phyloP scores from a whole-genome alignment of 805 yeast genomes.

The Cyberlindnera maritima region DNA sequence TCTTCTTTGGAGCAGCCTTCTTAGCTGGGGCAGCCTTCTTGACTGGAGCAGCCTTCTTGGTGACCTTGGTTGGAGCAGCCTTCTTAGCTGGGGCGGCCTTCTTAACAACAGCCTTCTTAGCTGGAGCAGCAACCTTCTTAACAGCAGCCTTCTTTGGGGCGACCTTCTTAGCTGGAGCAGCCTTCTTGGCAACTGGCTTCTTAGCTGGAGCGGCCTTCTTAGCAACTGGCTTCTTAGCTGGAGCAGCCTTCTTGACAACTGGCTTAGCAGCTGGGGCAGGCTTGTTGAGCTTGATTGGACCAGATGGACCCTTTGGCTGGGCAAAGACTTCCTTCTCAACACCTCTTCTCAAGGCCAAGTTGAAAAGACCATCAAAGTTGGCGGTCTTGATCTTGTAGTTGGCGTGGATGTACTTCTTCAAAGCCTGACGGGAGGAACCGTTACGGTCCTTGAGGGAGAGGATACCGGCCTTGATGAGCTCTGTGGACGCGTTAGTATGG shows the following conservation, averaged over 20 bases:
- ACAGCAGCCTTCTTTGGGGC: conserved; percentile 28
- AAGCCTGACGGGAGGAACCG: conserved; percentile 83
- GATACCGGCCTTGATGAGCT: conserved; percentile 53
- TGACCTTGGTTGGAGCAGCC: conserved; percentile 30
- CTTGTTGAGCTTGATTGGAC: conserved; percentile 65
- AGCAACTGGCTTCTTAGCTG: conserved; percentile 28
- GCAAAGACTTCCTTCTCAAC: conserved; percentile 71
- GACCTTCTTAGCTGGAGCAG: conserved; percentile 27
- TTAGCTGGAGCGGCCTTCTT: conserved; percentile 26
- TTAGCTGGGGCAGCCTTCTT: conserved; percentile 31
- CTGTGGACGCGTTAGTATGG: conserved; percentile 17
- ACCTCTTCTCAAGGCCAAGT: conserved; percentile 75
- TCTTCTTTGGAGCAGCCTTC: conserved; percentile 31
- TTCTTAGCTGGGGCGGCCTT: conserved; percentile 24
- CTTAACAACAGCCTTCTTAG: conserved; percentile 14
- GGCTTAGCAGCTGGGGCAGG: conserved; percentile 29
- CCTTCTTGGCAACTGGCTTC: conserved; percentile 29
- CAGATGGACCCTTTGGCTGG: conserved; percentile 90
- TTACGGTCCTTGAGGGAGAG: conserved; percentile 71
- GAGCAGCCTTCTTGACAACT: conserved; percentile 27
- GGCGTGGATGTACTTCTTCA: conserved; percentile 77
- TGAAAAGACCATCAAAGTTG: conserved; percentile 74
- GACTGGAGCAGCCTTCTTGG: conserved; percentile 30
- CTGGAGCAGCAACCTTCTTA: conserved; percentile 31
- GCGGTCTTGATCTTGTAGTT: conserved; percentile 55